Base-by-base conservation (phyloP, 139 green algal species). In the Chlorella sp. region DNA sequence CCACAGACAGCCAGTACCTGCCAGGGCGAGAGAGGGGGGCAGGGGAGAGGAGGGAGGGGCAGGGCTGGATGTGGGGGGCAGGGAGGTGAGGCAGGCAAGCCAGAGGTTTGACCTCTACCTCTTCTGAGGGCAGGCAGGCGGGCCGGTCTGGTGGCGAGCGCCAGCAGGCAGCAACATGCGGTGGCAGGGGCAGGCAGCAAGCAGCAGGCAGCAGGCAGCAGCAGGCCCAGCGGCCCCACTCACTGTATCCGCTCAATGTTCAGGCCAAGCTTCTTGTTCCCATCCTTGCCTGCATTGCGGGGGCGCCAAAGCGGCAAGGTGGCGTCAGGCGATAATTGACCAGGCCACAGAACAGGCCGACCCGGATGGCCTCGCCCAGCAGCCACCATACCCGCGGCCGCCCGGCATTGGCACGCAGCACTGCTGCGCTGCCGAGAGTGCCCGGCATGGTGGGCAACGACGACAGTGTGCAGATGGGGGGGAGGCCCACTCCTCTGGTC, bases 1-100 rank as follows among this genome's bases (percentile, higher is more conserved):
- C 96, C 4, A 97, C 95, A 24, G 95, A 95, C 76, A 98, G 92
- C 97, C 97, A 98, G 86, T 97, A 98, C 92, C 95, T 96, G 92
- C 76, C 28, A 22, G 32, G 53, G 40, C 11, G 34, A 81, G 15
- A 2, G 78, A 7, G n/a, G 64, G 36, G 83, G 78, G 34, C 34
- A 53, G 39, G 11, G 11, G 48, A 48, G 36, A 66, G 28, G 36
- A 12, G 15, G 28, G 69, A 16, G 64, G 11, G 22, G 22, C 19
- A 26, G 64, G 19, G 64, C 16, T 11, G 64, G 64, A 14, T 71
- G 64, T 14, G 22, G 3, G 64, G 64, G 64, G 64, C 64, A 28
- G 64, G 64, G 64, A 28, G 22, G 68, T 16, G 68, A 0, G 37
- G 73, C 24, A 34, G 19, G 73, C 73, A 28, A 9, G 73, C 11